Conservation (phyloP, 352 stramenopile species). For the Vaucheria bursata region DNA sequence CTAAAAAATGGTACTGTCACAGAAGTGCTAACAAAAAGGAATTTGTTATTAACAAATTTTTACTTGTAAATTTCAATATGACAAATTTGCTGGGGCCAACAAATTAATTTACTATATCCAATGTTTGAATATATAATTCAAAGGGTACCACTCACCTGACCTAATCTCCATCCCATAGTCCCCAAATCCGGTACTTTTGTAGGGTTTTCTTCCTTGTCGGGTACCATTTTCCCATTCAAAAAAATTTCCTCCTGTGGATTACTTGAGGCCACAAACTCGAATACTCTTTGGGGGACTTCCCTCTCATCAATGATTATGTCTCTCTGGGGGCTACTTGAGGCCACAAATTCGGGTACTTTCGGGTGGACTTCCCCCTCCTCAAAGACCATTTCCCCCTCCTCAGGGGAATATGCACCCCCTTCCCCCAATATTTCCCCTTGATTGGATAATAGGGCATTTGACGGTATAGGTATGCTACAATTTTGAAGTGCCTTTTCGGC, state of each 20-base stretch:
- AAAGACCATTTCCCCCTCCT: neutral
- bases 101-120: too few relatives aligned
- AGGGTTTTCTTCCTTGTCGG: neutral
- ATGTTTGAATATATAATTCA: too few relatives aligned
- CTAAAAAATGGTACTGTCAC: too few relatives aligned
- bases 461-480: constrained; percentile 20
- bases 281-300: neutral
- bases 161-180: constrained; percentile 35
- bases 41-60: too few relatives aligned
- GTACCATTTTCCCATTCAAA: too few relatives aligned
- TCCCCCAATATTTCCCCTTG: neutral
- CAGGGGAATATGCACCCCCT: neutral
- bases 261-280: too few relatives aligned
- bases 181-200: constrained; percentile 10
- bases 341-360: neutral
- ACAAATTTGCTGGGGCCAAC: too few relatives aligned
- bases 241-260: too few relatives aligned
- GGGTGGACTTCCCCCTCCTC: neutral
- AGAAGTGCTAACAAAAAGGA: too few relatives aligned
- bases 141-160: constrained; percentile 8
- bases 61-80: too few relatives aligned
- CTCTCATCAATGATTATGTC: neutral
- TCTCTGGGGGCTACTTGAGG: neutral
- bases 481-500: constrained; percentile 13
- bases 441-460: too few relatives aligned